A percentile compares a stretch with the other conserved stretches of the same genome.
These are phyloP conservation scores for Brassica nigra DNA, from an alignment of 345 rosid genomes.

Conservation along the genomic window DNA sequence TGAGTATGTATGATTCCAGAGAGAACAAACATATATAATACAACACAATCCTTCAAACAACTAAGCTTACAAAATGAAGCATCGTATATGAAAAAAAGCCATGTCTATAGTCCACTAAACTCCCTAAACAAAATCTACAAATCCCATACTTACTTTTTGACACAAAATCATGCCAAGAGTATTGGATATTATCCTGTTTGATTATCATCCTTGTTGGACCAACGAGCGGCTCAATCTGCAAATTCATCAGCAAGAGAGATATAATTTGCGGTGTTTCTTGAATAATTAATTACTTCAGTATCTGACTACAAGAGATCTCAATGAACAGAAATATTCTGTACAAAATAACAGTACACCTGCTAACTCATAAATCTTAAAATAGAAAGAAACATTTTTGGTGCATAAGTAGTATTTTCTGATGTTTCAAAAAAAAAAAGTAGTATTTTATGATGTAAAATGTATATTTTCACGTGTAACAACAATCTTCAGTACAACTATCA, in stretches of 20 bases:
- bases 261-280: not conserved
- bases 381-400: conserved; percentile 7
- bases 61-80: conserved; percentile 14
- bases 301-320: conserved; percentile 21
- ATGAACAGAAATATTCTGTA: not conserved
- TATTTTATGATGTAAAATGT: conserved; percentile 3
- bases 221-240: conserved; percentile 86
- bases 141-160: conserved; percentile 59
- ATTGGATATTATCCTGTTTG: conserved; percentile 47
- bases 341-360: not conserved
- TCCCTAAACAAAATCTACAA: not conserved
- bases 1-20: not conserved
- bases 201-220: conserved; percentile 69
- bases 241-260: conserved; percentile 27
- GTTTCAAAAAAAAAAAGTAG: too few species aligned
- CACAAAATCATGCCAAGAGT: conserved; percentile 98
- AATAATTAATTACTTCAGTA: conserved; percentile 14
- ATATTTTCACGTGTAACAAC: not conserved
- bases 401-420: conserved; percentile 5
- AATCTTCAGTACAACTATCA: conserved; percentile 17
- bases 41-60: conserved; percentile 2
- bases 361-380: not conserved
- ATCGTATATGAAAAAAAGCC: not conserved
- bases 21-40: not conserved
- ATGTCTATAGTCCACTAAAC: not conserved